Percentiles rank a stretch among this genome's conserved stretches.
phyloP scores from a whole-genome alignment of 768 basidiomycete species.

The Pholiota conissans region DNA sequence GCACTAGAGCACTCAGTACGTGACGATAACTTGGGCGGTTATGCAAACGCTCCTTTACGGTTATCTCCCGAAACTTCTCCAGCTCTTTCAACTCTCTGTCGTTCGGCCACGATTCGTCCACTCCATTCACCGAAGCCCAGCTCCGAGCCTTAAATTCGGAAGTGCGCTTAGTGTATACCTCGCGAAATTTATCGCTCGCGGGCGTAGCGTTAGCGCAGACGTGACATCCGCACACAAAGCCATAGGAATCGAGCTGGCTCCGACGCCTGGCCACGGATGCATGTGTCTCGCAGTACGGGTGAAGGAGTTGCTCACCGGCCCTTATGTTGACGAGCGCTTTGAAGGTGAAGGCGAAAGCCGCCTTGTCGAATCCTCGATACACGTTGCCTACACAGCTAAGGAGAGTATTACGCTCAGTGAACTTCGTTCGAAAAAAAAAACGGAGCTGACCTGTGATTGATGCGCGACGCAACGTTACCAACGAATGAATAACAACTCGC shows the following conservation, averaged over 20 bases:
- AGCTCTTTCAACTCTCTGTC: background rate
- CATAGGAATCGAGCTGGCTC: slow-evolving; percentile 26
- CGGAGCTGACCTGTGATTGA: slow-evolving; percentile 34
- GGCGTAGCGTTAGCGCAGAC: slow-evolving; percentile 24
- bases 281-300: slow-evolving; percentile 25
- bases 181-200: slow-evolving; percentile 22
- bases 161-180: slow-evolving; percentile 1
- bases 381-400: slow-evolving; percentile 34
- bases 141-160: background rate
- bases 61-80: background rate
- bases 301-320: slow-evolving; percentile 29
- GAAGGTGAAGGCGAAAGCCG: slow-evolving; percentile 30
- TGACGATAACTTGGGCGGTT: too few relatives aligned
- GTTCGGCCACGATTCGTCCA: too few relatives aligned
- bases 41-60: background rate
- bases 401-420: too few relatives aligned
- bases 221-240: slow-evolving; percentile 25
- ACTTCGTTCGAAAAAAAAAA: too few relatives aligned
- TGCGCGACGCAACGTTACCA: slow-evolving; percentile 18
- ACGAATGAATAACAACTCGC: background rate
- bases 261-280: slow-evolving; percentile 22
- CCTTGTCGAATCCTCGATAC: slow-evolving; percentile 23
- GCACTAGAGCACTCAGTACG: too few relatives aligned
- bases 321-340: slow-evolving; percentile 27
- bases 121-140: background rate